Percentiles rank a stretch among this genome's conserved stretches.
Evolutionary conservation across 2,329 filamentous ascomycete species (phyloP).

Genomic region (Thelonectria discophora): DNA sequence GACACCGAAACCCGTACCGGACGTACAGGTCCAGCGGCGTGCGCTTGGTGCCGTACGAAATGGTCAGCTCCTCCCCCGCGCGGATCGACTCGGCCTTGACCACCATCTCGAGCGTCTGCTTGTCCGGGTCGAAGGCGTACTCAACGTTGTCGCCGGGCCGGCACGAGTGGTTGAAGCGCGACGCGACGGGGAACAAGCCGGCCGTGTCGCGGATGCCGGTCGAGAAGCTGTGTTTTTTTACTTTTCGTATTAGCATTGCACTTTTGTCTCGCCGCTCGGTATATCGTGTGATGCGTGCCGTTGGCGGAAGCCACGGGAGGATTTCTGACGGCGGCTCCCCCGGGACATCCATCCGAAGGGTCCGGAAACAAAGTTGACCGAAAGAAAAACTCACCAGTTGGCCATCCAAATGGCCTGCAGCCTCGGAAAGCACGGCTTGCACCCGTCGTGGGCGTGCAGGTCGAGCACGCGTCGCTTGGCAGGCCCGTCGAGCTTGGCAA

Average conservation of each 20-base stretch:
- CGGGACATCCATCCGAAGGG: no score
- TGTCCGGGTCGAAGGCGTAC: constrained; percentile 52
- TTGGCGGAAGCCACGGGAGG: background rate
- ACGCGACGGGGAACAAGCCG: constrained; percentile 59
- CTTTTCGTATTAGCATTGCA: background rate
- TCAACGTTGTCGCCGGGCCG: constrained; percentile 51
- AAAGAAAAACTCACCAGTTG: constrained; percentile 53
- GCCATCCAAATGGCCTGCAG: constrained; percentile 54
- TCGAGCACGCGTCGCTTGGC: constrained; percentile 44
- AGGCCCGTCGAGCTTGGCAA: constrained; percentile 48
- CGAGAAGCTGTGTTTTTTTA: constrained; percentile 47
- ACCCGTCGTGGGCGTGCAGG: constrained; percentile 49
- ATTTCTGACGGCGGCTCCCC: background rate
- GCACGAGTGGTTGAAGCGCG: constrained; percentile 69
- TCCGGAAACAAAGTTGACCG: no score
- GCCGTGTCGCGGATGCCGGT: constrained; percentile 40
- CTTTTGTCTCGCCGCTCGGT: no score
- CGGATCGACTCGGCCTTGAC: constrained; percentile 47
- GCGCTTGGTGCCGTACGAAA: constrained; percentile 55
- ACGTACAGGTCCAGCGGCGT: constrained; percentile 50
- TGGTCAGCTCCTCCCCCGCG: constrained; percentile 60
- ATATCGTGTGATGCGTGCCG: no score
- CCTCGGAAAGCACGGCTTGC: constrained; percentile 40
- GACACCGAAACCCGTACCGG: constrained; percentile 63
- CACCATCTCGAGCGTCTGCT: constrained; percentile 52